A percentile compares a stretch with the other conserved stretches of the same genome.
Evolutionary conservation across 345 rosid species (phyloP).

Genomic region (Linum lewisii): DNA sequence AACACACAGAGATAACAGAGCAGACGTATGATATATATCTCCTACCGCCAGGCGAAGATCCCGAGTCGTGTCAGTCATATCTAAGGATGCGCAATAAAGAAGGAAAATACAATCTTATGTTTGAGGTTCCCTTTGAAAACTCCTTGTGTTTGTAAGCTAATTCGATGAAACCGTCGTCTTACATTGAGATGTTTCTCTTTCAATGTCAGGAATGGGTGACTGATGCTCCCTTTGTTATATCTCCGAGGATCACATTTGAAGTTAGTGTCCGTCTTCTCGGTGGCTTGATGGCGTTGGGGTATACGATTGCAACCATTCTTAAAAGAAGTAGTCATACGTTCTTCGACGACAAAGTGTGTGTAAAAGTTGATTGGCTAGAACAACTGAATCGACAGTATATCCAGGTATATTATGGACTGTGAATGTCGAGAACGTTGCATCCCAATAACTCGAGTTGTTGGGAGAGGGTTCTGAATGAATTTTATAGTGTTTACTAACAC

Average conservation of each 20-base stretch:
- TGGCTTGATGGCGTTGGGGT: slow-evolving; percentile 97
- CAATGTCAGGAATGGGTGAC: slow-evolving; percentile 84
- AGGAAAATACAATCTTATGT: slow-evolving; percentile 98
- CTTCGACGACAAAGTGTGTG: slow-evolving; percentile 60
- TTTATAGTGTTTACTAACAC: too few species aligned
- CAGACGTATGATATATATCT: slow-evolving; percentile 95
- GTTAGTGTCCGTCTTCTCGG: slow-evolving; percentile 98
- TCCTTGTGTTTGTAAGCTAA: not conserved
- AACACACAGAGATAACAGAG: slow-evolving; percentile 63
- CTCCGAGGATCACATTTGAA: slow-evolving; percentile 98
- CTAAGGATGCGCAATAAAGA: slow-evolving; percentile 98
- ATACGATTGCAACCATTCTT: slow-evolving; percentile 92
- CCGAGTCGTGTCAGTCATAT: slow-evolving; percentile 91
- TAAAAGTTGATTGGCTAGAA: slow-evolving; percentile 94
- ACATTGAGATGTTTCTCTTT: slow-evolving; percentile 1
- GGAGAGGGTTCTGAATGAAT: slow-evolving; percentile 1
- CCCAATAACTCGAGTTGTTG: too few species aligned
- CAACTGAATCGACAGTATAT: slow-evolving; percentile 79
- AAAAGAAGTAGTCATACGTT: slow-evolving; percentile 90
- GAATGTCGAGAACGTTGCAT: too few species aligned
- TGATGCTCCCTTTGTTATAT: slow-evolving; percentile 93
- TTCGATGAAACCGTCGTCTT: not conserved
- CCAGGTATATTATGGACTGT: too few species aligned
- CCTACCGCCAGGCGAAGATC: slow-evolving; percentile 99
- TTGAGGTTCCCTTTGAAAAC: slow-evolving; percentile 67